Percentiles rank a stretch among this genome's conserved stretches.
phyloP scores from a whole-genome alignment of 2,329 filamentous ascomycete genomes.

The Scytalidium lignicola region DNA sequence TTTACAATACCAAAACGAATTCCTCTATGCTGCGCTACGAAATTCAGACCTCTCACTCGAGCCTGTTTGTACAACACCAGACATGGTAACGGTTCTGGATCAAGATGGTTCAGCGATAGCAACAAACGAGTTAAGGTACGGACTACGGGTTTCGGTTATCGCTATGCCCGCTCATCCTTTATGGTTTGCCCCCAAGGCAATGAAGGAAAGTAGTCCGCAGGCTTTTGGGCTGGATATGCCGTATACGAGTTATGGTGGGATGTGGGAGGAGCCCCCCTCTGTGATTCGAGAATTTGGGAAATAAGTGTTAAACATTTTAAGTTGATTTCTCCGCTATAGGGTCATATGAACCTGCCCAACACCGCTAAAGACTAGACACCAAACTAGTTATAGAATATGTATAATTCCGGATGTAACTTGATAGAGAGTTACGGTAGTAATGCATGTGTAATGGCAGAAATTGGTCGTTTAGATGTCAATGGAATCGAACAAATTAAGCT shows the following conservation, averaged over 20 bases:
- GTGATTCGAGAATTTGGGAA: not conserved
- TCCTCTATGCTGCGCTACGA: conserved; percentile 32
- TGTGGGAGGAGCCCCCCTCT: not conserved
- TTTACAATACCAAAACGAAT: conserved; percentile 40
- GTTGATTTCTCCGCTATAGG: no score
- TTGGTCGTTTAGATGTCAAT: no score
- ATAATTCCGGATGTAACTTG: no score
- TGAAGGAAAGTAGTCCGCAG: conserved; percentile 32
- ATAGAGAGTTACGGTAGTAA: no score
- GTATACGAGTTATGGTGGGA: not conserved
- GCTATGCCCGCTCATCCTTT: conserved; percentile 41
- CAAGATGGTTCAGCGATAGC: conserved; percentile 41
- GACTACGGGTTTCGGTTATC: conserved; percentile 41
- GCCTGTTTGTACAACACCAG: conserved; percentile 21
- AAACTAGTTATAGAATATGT: no score
- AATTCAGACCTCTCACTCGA: conserved; percentile 22
- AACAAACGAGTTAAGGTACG: conserved; percentile 43
- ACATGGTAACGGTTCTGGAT: conserved; percentile 31
- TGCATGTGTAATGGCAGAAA: no score
- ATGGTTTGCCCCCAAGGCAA: conserved; percentile 32
- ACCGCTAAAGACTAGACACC: no score
- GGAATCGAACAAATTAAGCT: no score
- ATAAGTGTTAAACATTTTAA: not conserved
- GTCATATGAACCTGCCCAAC: no score
- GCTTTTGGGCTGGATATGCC: conserved; percentile 24